phyloP scores from a whole-genome alignment of 805 yeast genomes.

The Metschnikowia bowlesiae region DNA sequence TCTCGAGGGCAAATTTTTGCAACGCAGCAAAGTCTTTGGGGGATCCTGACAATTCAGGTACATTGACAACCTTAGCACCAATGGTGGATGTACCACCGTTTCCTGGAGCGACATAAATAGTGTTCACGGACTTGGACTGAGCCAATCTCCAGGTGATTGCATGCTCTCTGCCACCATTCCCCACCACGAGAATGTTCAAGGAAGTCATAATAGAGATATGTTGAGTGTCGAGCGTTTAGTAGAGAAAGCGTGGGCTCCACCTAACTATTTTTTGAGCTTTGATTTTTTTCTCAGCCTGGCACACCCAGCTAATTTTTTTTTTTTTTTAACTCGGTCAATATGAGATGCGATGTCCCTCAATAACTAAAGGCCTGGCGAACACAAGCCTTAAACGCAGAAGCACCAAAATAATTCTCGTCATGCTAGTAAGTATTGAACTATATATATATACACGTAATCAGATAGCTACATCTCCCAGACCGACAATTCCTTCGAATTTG shows the following conservation, averaged over 20 bases:
- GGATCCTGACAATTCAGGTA: constrained; percentile 58
- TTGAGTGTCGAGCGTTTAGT: constrained; percentile 1
- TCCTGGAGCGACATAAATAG: constrained; percentile 92
- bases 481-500: constrained; percentile 39
- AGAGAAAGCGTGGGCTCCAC: constrained; percentile 1
- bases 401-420: not conserved
- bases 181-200: constrained; percentile 63
- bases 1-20: constrained; percentile 66
- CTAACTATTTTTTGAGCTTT: not conserved
- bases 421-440: constrained; percentile 9
- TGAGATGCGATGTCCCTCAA: not conserved
- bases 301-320: not conserved
- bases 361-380: not conserved
- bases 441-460: constrained; percentile 20
- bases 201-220: constrained; percentile 10
- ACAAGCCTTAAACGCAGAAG: not conserved
- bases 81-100: constrained; percentile 80
- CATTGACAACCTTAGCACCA: constrained; percentile 57
- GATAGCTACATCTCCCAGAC: constrained; percentile 43
- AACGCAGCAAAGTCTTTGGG: constrained; percentile 65
- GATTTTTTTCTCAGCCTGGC: constrained; percentile 1
- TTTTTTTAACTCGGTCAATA: constrained; percentile 1
- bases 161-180: constrained; percentile 99
- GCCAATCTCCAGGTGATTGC: constrained; percentile 89
- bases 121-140: constrained; percentile 67